Evolutionary conservation across 495 filamentous ascomycete species (phyloP), one percentile per base, ranked within the genome.

Genomic region (Lepraria neglecta): DNA sequence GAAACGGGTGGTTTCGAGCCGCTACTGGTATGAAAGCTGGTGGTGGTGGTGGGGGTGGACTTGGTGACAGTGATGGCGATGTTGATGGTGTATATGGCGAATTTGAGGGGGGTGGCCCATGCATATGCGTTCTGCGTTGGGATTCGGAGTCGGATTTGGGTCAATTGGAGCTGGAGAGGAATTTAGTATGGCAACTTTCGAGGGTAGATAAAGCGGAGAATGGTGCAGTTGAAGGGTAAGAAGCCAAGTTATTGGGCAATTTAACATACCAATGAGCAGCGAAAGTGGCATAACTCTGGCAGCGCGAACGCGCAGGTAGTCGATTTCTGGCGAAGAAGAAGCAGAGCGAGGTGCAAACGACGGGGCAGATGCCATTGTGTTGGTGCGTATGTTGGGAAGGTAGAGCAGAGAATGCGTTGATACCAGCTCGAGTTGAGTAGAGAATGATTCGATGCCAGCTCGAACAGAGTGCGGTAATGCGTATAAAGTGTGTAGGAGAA

Each of bases 181-280:
- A 1, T 33, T n/a, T 6, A 35, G 33, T 35, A 35, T 35, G 1
- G 33, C 33, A 11, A 35, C 10, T 35, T 35, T 6, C 6, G 10
- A 35, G 33, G 33, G 10, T 35, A 35, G 33, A 11, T 24, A 2
- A 24, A 24, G 24, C 24, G 24, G 24, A 54, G 51, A 54, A 54
- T 21, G n/a, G 19, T 3, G 31, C 31, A 38, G 2, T 35, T 35
- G 7, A n/a, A 0, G 17, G 6, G 6, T 21, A 54, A 35, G 15
- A 38, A 31, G 30, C n/a, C 12, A 14, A 54, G 0, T 2, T 6
- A 35, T n/a, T 31, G 19, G 17, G 31, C 11, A 38, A 7, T 14
- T 33, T 17, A 3, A 54, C 51, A 12, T 54, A 54, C 51, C 51
- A 33, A 54, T 15, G 11, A 54, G 51, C n/a, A 54, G 12, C 15